Percentiles rank a stretch among this genome's conserved stretches.
Conservation (phyloP, 352 stramenopile genomes). For the Globisporangium cystogenes region DNA sequence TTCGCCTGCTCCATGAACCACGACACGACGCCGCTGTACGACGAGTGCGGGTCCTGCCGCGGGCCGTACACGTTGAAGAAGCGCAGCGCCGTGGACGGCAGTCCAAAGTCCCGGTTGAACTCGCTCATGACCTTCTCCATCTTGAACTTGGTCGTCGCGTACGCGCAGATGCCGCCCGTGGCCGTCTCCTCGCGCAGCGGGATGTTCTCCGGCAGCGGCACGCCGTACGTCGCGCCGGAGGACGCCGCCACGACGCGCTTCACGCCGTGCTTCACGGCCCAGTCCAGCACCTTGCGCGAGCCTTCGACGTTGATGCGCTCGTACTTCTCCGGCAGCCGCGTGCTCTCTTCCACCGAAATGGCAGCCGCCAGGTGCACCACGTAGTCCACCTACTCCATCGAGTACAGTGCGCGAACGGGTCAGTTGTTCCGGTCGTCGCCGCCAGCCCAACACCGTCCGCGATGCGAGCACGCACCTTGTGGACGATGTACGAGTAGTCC, state of each 20-base stretch:
- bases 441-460: too few species aligned
- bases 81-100: conserved; percentile 69
- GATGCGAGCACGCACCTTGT: conserved; percentile 44
- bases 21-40: conserved; percentile 78
- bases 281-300: conserved; percentile 78
- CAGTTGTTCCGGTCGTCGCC: too few species aligned
- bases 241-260: conserved; percentile 79
- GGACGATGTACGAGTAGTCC: conserved; percentile 76
- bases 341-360: conserved; percentile 85
- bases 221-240: conserved; percentile 75
- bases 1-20: conserved; percentile 87
- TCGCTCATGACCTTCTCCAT: conserved; percentile 80
- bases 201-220: conserved; percentile 51
- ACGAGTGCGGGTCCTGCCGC: conserved; percentile 76
- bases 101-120: conserved; percentile 60
- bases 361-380: conserved; percentile 78
- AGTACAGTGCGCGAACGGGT: too few species aligned
- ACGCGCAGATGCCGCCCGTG: conserved; percentile 74
- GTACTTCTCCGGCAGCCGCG: conserved; percentile 81
- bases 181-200: conserved; percentile 67
- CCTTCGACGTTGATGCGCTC: conserved; percentile 82
- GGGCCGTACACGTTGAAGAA: conserved; percentile 87
- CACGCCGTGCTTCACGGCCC: conserved; percentile 62
- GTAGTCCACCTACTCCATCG: conserved; percentile 82
- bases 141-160: conserved; percentile 80